Conservation (phyloP, 768 basidiomycete genomes). For the Rhizopogon rudus region DNA sequence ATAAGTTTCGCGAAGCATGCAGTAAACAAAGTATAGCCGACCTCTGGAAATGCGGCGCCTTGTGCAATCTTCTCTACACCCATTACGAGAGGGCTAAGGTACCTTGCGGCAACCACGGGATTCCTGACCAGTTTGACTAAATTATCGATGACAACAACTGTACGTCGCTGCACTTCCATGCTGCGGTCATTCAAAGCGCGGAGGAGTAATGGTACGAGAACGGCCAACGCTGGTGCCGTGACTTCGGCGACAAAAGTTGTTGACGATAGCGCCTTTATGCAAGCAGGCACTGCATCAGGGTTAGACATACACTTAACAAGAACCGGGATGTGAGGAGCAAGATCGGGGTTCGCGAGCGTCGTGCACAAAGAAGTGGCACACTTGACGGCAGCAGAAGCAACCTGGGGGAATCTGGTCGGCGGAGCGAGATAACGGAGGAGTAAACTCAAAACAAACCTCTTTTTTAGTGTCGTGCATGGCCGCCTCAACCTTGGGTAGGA, state of each 20-base stretch:
- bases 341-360: slow-evolving; percentile 90
- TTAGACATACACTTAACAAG: slow-evolving; percentile 95
- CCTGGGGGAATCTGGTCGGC: slow-evolving; percentile 37
- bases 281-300: slow-evolving; percentile 81
- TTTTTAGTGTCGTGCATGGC: slow-evolving; percentile 97
- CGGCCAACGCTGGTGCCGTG: slow-evolving; percentile 92
- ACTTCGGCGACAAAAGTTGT: slow-evolving; percentile 98
- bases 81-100: slow-evolving; percentile 82
- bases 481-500: slow-evolving; percentile 81
- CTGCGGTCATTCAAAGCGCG: slow-evolving; percentile 93
- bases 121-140: slow-evolving; percentile 96
- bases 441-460: slow-evolving; percentile 53
- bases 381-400: slow-evolving; percentile 82
- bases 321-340: slow-evolving; percentile 80
- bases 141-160: slow-evolving; percentile 93
- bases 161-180: slow-evolving; percentile 93
- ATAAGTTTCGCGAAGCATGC: slow-evolving; percentile 9
- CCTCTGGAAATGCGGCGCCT: slow-evolving; percentile 94
- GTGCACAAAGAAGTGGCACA: slow-evolving; percentile 85
- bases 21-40: slow-evolving; percentile 22
- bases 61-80: slow-evolving; percentile 89
- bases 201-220: slow-evolving; percentile 85
- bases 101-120: slow-evolving; percentile 81
- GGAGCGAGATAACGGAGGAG: not conserved
- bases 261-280: slow-evolving; percentile 92